These are phyloP conservation scores for Zygoascus flipseniorum DNA, from an alignment of 805 yeast species.

Conservation along the genomic window DNA sequence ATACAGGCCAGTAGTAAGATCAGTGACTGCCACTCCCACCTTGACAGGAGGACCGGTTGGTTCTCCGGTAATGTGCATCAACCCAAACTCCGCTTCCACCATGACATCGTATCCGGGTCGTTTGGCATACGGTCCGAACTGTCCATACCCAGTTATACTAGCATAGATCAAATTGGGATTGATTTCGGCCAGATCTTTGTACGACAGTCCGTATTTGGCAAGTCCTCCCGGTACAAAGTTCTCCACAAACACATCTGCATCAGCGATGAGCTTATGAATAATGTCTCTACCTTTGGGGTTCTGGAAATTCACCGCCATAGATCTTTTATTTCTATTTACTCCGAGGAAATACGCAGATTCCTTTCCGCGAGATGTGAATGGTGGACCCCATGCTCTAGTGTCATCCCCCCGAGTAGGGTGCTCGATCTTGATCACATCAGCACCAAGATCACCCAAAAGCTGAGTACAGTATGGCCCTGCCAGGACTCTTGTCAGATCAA, in stretches of 20 bases:
- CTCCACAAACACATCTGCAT: conserved; percentile 32
- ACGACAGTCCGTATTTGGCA: conserved; percentile 30
- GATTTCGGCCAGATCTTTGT: conserved; percentile 20
- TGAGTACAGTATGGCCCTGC: conserved; percentile 38
- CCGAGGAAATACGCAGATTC: conserved; percentile 34
- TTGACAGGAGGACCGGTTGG: conserved; percentile 34
- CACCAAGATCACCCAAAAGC: conserved; percentile 36
- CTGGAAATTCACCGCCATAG: conserved; percentile 32
- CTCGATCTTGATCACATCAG: conserved; percentile 34
- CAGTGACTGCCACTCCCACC: conserved; percentile 39
- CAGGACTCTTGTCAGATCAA: conserved; percentile 34
- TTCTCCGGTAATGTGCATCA: conserved; percentile 37
- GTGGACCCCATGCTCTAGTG: conserved; percentile 38
- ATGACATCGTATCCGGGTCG: conserved; percentile 38
- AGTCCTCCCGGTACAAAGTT: conserved; percentile 34
- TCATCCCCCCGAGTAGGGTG: conserved; percentile 37
- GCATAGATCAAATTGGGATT: conserved; percentile 30
- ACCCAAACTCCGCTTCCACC: conserved; percentile 39
- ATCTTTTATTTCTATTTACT: conserved; percentile 32
- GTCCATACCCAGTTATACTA: conserved; percentile 36
- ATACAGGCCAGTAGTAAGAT: conserved; percentile 34
- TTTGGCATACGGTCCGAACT: conserved; percentile 31
- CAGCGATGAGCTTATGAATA: conserved; percentile 22
- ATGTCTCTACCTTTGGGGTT: conserved; percentile 27
- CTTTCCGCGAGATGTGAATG: conserved; percentile 25